Conservation (phyloP, 2,329 filamentous ascomycete genomes). For the Clarireedia monteithiana region DNA sequence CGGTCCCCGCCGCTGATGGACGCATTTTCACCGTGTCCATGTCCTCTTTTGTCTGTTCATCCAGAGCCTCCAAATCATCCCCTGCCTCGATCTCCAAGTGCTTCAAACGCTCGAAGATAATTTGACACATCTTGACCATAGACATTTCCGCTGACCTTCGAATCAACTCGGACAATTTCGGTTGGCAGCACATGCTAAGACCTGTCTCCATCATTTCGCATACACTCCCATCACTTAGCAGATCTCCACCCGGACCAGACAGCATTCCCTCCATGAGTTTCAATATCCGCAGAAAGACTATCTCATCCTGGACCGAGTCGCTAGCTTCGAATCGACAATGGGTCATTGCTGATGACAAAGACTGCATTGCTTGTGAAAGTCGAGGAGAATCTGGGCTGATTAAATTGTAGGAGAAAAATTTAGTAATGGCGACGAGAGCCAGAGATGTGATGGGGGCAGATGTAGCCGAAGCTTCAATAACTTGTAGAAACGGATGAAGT, state of each 20-base stretch:
- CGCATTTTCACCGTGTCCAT: conserved; percentile 79
- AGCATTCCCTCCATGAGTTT: conserved; percentile 99
- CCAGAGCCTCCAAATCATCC: conserved; percentile 56
- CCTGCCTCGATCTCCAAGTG: conserved; percentile 72
- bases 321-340: conserved; percentile 97
- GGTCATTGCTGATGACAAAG: conserved; percentile 87
- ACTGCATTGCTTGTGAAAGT: conserved; percentile 86
- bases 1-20: conserved; percentile 60
- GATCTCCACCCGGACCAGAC: conserved; percentile 81
- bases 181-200: conserved; percentile 92
- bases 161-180: conserved; percentile 82
- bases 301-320: conserved; percentile 89
- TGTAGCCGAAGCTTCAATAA: conserved; percentile 92
- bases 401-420: conserved; percentile 93
- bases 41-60: conserved; percentile 58
- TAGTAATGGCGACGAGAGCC: conserved; percentile 85
- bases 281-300: conserved; percentile 87
- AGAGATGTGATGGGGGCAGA: conserved; percentile 94
- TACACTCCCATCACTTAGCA: conserved; percentile 95
- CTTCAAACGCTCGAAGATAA: conserved; percentile 91
- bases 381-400: conserved; percentile 78
- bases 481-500: conserved; percentile 88
- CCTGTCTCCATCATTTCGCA: conserved; percentile 99
- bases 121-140: conserved; percentile 98
- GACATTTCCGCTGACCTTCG: conserved; percentile 88